Evolutionary conservation across 257 asterid species (phyloP), one percentile per base, ranked within the genome.

Genomic region (Ajuga chamaepitys): DNA sequence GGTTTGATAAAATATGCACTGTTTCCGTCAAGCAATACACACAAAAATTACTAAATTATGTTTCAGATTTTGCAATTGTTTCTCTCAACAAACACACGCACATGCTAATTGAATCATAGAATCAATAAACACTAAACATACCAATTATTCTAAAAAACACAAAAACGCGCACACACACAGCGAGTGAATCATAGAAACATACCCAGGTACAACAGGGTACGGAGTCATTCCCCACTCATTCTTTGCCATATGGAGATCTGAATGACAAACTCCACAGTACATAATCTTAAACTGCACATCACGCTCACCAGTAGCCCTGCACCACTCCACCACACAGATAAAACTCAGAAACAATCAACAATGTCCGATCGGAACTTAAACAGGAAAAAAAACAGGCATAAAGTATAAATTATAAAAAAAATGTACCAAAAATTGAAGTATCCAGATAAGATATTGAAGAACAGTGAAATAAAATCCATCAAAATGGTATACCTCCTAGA

Each of bases 221-320:
- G 7, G 16, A 34, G 85, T 41, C 64, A 55, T 26, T 3, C 82
- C 84, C 68, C 73, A 74, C 0, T 84, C 87, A 38, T 79, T 64
- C 71, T 70, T 81, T 6, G 63, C 35, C 25, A n/a, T 9, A 58
- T 77, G 85, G 28, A 84, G 85, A 62, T 81, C 90, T 3, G 83
- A 4, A 59, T 84, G 91, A 52, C 88, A 84, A 3, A 82, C 66
- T 13, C 91, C 91, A 62, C 91, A 82, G 17, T 79, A 81, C 26
- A 79, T 22, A 17, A 84, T 73, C 24, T 58, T 65, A 42, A 72
- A 72, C 68, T 37, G 68, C 48, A 72, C 77, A 67, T 72, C 73
- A 9, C 30, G 63, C 26, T 58, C 68, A 34, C 73, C 77, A 17
- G 73, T 58, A 7, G 18, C 68, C 64, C 77, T 69, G 52, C 62